Base-by-base conservation (phyloP, 176 grass and related monocot genomes). In the Triticum dicoccoides region DNA sequence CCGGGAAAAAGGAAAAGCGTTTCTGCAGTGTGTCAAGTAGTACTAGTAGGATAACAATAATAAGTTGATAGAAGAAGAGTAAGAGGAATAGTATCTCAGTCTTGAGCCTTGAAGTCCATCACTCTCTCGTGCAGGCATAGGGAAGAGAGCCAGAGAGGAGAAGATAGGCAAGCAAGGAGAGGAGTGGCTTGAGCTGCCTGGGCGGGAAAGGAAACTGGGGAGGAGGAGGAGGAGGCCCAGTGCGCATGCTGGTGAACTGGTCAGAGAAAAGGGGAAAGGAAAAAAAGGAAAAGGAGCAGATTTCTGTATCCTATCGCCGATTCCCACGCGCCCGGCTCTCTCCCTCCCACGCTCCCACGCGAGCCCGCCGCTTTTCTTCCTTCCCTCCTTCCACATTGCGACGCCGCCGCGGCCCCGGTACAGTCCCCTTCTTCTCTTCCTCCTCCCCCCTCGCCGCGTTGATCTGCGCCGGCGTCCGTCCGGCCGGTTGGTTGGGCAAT, bases 171-270 rank as follows among this genome's bases (percentile, higher is more conserved):
- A 33, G 58, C 9, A n/a, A n/a, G 62, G 11, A 32, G 63, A 27
- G 20, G 30, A 9, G 78, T 14, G 15, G 1, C 61, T 91, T 71
- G 82, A 82, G 86, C 86, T 88, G 82, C 90, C 33, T 85, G 86
- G 86, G 90, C 86, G 86, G 90, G 90, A 91, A 91, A 87, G 80
- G 86, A 81, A 65, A 69, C 41, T 5, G 61, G 21, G 3, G 44
- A 47, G 8, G 9, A 41, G 1, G 39, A 17, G 29, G 29, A 38
- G 21, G 27, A 85, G 35, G 61, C 12, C 61, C 15, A 44, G 3
- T 8, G 69, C 54, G 30, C 24, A 0, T 24, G 61, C 39, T 17
- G 49, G 13, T 15, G 51, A 5, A 73, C 2, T 65, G 76, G 76
- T 80, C 58, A 68, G 71, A 59, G 51, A 5, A 20, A 32, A 29